phyloP scores from a whole-genome alignment of 768 basidiomycete genomes.

The Daedaleopsis sinensis region DNA sequence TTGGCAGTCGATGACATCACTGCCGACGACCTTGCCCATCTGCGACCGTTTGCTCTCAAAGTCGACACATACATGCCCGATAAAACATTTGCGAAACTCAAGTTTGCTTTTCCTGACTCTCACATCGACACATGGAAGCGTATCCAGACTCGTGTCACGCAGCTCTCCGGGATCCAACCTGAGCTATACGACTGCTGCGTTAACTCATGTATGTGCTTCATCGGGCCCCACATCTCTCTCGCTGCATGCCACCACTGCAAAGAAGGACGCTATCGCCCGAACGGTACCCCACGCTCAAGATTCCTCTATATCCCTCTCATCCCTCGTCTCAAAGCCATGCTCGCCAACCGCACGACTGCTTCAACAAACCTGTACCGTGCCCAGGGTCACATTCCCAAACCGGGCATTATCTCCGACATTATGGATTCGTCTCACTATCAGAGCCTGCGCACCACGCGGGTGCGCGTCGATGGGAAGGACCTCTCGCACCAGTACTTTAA shows the following conservation, averaged over 20 bases:
- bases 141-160: not conserved
- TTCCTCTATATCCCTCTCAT: conserved; percentile 29
- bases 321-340: conserved; percentile 21
- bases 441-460: conserved; percentile 29
- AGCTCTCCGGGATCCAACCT: conserved; percentile 22
- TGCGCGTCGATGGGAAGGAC: conserved; percentile 27
- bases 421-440: conserved; percentile 40
- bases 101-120: conserved; percentile 5
- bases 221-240: conserved; percentile 11
- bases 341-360: not conserved
- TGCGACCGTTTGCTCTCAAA: conserved; percentile 9
- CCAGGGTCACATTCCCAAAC: conserved; percentile 10
- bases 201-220: conserved; percentile 27
- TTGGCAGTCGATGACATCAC: not conserved
- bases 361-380: conserved; percentile 20
- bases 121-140: not conserved
- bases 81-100: conserved; percentile 4
- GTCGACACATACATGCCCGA: conserved; percentile 5
- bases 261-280: conserved; percentile 7
- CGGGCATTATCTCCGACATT: conserved; percentile 35
- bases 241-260: conserved; percentile 24
- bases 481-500: conserved; percentile 38
- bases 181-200: conserved; percentile 25
- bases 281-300: conserved; percentile 8
- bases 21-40: not conserved